phyloP scores from a whole-genome alignment of 139 green algal genomes.

The Zygnema circumcarinatum region DNA sequence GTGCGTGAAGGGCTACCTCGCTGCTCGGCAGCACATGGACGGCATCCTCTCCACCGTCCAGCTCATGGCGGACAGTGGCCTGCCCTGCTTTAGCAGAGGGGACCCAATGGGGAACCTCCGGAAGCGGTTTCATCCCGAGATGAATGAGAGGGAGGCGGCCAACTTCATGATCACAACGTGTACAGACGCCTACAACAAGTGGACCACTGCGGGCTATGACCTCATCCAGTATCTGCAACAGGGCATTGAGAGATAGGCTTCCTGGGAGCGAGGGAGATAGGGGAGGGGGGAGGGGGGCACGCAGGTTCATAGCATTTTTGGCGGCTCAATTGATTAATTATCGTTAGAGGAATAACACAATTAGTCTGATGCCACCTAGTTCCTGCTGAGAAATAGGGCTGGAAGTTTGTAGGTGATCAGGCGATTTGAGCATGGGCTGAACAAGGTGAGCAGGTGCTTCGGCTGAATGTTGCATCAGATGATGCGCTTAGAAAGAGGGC shows the following conservation, averaged over 20 bases:
- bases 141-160: conserved; percentile 74
- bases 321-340: neutral
- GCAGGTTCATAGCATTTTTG: neutral
- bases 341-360: neutral
- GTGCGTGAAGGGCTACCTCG: conserved; percentile 84
- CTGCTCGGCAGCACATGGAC: conserved; percentile 64
- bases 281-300: neutral
- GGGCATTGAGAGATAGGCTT: conserved; percentile 54
- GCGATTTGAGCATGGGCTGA: too few species aligned
- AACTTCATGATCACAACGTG: conserved; percentile 79
- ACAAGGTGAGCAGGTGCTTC: too few species aligned
- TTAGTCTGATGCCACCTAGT: neutral
- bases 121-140: conserved; percentile 76
- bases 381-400: neutral
- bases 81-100: conserved; percentile 82
- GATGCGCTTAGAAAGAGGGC: too few species aligned
- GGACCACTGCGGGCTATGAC: conserved; percentile 92
- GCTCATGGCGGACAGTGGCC: conserved; percentile 68
- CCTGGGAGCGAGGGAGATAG: neutral
- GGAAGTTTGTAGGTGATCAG: conserved; percentile 1
- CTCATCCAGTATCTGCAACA: conserved; percentile 86
- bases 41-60: conserved; percentile 58
- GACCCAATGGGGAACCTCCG: conserved; percentile 71
- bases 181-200: conserved; percentile 89
- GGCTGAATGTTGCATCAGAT: too few species aligned